Evolutionary conservation across 495 filamentous ascomycete genomes (phyloP).

Genomic region (Penicillium paradoxum): DNA sequence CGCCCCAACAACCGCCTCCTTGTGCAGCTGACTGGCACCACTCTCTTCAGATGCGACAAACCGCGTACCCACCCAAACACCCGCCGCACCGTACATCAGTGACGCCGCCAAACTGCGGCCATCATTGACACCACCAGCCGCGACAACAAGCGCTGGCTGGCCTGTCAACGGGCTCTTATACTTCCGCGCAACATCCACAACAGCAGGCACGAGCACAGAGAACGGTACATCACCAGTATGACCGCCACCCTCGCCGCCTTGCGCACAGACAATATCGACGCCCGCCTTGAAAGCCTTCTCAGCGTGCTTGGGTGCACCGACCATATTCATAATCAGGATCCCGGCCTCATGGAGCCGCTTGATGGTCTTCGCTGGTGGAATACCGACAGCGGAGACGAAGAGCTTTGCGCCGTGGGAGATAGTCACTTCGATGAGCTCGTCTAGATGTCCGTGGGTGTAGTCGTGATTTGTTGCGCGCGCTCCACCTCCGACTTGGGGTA

Average conservation of each 20-base stretch:
- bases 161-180: constrained; percentile 55
- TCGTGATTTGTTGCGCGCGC: constrained; percentile 88
- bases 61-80: constrained; percentile 80
- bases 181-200: constrained; percentile 63
- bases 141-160: constrained; percentile 61
- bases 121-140: constrained; percentile 70
- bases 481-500: constrained; percentile 74
- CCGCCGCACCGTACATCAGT: constrained; percentile 68
- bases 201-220: constrained; percentile 66
- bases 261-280: constrained; percentile 79
- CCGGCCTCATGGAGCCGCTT: constrained; percentile 67
- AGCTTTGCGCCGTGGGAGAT: constrained; percentile 71
- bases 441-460: constrained; percentile 79
- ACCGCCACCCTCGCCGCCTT: constrained; percentile 75
- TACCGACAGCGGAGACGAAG: constrained; percentile 79
- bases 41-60: constrained; percentile 79
- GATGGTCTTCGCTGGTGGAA: constrained; percentile 65
- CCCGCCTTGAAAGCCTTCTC: constrained; percentile 74
- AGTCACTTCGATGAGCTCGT: constrained; percentile 75
- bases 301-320: constrained; percentile 84
- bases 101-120: constrained; percentile 65
- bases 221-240: constrained; percentile 76
- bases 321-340: constrained; percentile 90
- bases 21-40: constrained; percentile 70
- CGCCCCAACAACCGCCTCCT: constrained; percentile 71